Evolutionary conservation across 257 asterid species (phyloP), one percentile per base, ranked within the genome.

Genomic region (Primulina huaijiensis): DNA sequence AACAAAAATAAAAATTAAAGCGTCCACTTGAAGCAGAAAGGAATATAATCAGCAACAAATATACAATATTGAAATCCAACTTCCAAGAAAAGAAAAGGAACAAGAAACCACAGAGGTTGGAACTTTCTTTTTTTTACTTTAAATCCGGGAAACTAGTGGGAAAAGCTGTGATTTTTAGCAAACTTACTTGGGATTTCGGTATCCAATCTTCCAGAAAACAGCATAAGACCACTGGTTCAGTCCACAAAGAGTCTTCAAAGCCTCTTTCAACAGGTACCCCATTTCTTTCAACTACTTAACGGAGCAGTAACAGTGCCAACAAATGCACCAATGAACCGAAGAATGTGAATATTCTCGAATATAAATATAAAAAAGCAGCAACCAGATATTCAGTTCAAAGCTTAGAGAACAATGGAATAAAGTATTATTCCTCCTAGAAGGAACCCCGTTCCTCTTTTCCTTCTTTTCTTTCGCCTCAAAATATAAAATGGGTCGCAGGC

Each of bases 141-240:
- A 43, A 43, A 43, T 43, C 7, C 55, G 4, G 16, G 2, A 40
- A 40, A 11, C 55, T 11, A 2, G 52, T 40, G 3, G 52, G 17
- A 9, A 40, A 43, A 43, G 19, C 55, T 43, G 55, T 43, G 76
- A 67, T 34, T 40, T 66, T 69, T 14, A 67, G 14, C 7, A 60
- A 73, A 82, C 95, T 82, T 79, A 92, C 98, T 88, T 90, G 80
- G 96, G 89, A 68, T 92, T 90, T 79, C 87, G 95, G 88, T 83
- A 85, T 80, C 88, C 95, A 67, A 92, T 74, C 86, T 92, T 92
- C 98, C 98, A 92, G 79, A 90, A 88, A 90, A 87, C 95, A 76
- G 98, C 98, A 78, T 92, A 92, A 80, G 93, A 86, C 98, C 98
- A 92, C 69, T 86, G 92, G 69, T 90, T 85, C 67, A 92, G 89